phyloP scores from a whole-genome alignment of 352 stramenopile species.

The Phytophthora cactorum region DNA sequence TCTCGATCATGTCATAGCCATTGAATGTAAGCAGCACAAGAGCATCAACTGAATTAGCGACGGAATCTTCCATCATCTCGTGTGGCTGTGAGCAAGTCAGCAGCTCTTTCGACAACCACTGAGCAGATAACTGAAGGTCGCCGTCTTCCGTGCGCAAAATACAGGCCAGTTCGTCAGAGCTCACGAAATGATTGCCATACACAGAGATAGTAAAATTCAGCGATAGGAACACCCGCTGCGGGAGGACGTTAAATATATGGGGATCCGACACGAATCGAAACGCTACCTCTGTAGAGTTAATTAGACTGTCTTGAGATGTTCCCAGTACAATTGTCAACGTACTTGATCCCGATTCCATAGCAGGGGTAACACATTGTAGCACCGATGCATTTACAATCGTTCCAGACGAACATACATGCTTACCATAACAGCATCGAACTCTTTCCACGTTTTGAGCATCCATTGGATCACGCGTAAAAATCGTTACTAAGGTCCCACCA shows the following conservation, averaged over 20 bases:
- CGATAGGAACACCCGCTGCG: constrained; percentile 19
- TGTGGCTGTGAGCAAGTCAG: constrained; percentile 26
- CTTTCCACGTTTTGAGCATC: constrained; percentile 10
- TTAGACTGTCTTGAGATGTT: not conserved
- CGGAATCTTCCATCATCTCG: not conserved
- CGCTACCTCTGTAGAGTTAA: constrained; percentile 43
- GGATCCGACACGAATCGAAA: constrained; percentile 34
- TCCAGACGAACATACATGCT: constrained; percentile 23
- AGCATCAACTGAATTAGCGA: constrained; percentile 10
- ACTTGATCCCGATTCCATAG: constrained; percentile 9
- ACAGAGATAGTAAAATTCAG: constrained; percentile 28
- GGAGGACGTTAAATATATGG: constrained; percentile 34
- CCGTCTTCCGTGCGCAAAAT: constrained; percentile 29
- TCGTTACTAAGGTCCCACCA: constrained; percentile 21
- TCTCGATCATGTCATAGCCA: constrained; percentile 22
- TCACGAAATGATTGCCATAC: constrained; percentile 32
- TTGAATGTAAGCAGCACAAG: constrained; percentile 36
- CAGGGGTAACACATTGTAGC: constrained; percentile 32
- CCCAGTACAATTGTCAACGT: constrained; percentile 34
- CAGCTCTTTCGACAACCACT: constrained; percentile 30
- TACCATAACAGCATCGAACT: constrained; percentile 43
- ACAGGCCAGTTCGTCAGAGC: constrained; percentile 26
- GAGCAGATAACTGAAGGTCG: constrained; percentile 15
- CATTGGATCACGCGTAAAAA: constrained; percentile 21
- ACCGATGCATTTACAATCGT: constrained; percentile 18